Evolutionary conservation across 2,329 filamentous ascomycete species (phyloP), one percentile per base, ranked within the genome.

Genomic region (Fusarium acutatum): DNA sequence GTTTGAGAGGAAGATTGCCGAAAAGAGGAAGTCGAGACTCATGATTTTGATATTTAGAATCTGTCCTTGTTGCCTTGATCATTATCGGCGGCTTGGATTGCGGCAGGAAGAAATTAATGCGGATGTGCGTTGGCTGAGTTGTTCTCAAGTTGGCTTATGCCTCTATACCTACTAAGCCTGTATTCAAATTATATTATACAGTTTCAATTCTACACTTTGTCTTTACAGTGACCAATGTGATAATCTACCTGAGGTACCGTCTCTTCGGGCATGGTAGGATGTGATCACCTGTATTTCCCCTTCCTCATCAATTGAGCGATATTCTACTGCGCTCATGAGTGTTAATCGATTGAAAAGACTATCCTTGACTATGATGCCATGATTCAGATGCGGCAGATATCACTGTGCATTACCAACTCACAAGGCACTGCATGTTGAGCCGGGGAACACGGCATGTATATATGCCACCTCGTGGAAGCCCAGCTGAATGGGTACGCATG

Each of bases 1-100:
- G 60, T 65, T 58, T 66, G 57, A 46, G 46, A 28, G 54, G 56
- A 64, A 60, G 53, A 60, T 52, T 47, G 61, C 66, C 64, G 64
- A 50, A 71, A 72, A 47, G 46, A 59, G 60, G 35, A 53, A 65
- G 64, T 47, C 28, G 40, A 53, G 40, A 17, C 26, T 35, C 50
- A 32, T 50, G 38, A 41, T 41, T 26, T 54, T 40, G 34, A 40
- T 66, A 30, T 64, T 60, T n/a, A 40, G 32, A 40, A n/a, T 32
- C 32, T 58, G 24, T 44, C 54, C 28, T 38, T 58, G 53, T 43
- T 60, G 43, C 32, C 41, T 41, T 43, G 17, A 46, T 47, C 37
- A 49, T 43, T 24, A 47, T 58, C 22, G 35, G 11, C 35, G 11
- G 43, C 12, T 52, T 17, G 28, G 32, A 44, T 28, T 38, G 50